Evolutionary conservation across 495 filamentous ascomycete genomes (phyloP).

Genomic region (Aspergillus asperescens): DNA sequence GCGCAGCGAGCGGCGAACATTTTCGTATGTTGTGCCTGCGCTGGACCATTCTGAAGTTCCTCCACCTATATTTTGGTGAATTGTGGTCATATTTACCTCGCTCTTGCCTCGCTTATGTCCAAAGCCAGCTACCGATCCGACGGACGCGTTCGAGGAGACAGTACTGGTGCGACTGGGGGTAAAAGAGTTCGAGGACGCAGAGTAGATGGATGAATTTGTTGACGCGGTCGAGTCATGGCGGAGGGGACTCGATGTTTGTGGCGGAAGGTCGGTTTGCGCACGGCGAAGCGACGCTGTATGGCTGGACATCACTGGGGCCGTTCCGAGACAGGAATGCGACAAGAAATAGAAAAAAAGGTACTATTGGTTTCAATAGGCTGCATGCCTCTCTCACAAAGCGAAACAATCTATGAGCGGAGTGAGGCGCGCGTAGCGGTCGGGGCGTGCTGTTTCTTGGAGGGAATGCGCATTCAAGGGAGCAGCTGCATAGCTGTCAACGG

Average conservation of each 20-base stretch:
- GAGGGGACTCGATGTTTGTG: constrained; percentile 53
- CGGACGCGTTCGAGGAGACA: constrained; percentile 70
- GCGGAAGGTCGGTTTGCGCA: constrained; percentile 59
- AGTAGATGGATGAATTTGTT: constrained; percentile 72
- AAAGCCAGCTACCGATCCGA: constrained; percentile 43
- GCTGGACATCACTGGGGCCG: constrained; percentile 37
- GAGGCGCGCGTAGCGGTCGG: not conserved
- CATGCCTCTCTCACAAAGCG: constrained; percentile 40
- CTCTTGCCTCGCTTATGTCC: constrained; percentile 75
- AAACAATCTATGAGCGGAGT: constrained; percentile 21
- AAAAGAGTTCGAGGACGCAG: constrained; percentile 59
- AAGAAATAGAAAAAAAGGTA: constrained; percentile 22
- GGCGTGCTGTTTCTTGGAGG: constrained; percentile 9
- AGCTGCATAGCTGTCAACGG: constrained; percentile 22
- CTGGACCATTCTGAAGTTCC: constrained; percentile 33
- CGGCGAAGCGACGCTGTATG: constrained; percentile 49
- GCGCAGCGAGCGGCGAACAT: constrained; percentile 68
- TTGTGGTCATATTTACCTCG: constrained; percentile 51
- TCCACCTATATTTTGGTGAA: constrained; percentile 32
- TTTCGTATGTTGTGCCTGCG: constrained; percentile 58
- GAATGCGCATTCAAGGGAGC: constrained; percentile 34
- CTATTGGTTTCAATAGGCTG: constrained; percentile 31
- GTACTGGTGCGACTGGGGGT: constrained; percentile 70
- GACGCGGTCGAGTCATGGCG: constrained; percentile 76
- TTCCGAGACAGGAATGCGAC: constrained; percentile 28